Evolutionary conservation across 1,284 basidiomycete genomes (phyloP).

Genomic region (Cutaneotrichosporon sp.): DNA sequence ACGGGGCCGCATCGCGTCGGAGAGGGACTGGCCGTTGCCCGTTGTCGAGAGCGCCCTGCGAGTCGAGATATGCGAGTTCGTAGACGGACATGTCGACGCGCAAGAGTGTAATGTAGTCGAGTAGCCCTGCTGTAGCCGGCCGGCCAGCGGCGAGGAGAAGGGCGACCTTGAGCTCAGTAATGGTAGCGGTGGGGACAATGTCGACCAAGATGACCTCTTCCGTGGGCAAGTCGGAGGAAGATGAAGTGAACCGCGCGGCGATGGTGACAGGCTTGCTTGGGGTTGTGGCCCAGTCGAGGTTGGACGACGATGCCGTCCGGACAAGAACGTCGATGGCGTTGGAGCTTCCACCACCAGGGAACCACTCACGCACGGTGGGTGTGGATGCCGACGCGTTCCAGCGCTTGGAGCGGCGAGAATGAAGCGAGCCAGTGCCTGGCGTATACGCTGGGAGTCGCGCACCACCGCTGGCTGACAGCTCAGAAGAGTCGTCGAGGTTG

Average conservation of each 20-base stretch:
- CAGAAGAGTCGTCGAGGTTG: slow-evolving; percentile 45
- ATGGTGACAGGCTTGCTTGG: slow-evolving; percentile 16
- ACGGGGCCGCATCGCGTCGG: slow-evolving; percentile 40
- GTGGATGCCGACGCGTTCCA: neutral
- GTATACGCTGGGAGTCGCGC: slow-evolving; percentile 6
- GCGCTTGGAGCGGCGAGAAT: slow-evolving; percentile 6
- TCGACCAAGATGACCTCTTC: slow-evolving; percentile 32
- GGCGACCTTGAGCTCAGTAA: slow-evolving; percentile 43
- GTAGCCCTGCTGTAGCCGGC: slow-evolving; percentile 13
- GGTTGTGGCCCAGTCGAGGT: slow-evolving; percentile 15
- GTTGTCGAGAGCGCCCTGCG: slow-evolving; percentile 38
- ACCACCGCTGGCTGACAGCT: slow-evolving; percentile 31
- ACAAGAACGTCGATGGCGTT: slow-evolving; percentile 35
- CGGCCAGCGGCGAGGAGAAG: slow-evolving; percentile 39
- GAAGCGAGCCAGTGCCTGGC: slow-evolving; percentile 14
- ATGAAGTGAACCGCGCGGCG: slow-evolving; percentile 14
- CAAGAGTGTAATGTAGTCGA: slow-evolving; percentile 42
- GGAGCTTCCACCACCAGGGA: slow-evolving; percentile 12
- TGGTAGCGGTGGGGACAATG: slow-evolving; percentile 31
- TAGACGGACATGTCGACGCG: slow-evolving; percentile 46
- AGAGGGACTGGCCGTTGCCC: slow-evolving; percentile 40
- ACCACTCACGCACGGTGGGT: slow-evolving; percentile 28
- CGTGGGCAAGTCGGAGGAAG: slow-evolving; percentile 12
- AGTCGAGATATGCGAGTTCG: slow-evolving; percentile 46
- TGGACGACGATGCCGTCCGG: slow-evolving; percentile 24